Base-by-base conservation (phyloP, 352 stramenopile species). In the Pythium phragmitis region DNA sequence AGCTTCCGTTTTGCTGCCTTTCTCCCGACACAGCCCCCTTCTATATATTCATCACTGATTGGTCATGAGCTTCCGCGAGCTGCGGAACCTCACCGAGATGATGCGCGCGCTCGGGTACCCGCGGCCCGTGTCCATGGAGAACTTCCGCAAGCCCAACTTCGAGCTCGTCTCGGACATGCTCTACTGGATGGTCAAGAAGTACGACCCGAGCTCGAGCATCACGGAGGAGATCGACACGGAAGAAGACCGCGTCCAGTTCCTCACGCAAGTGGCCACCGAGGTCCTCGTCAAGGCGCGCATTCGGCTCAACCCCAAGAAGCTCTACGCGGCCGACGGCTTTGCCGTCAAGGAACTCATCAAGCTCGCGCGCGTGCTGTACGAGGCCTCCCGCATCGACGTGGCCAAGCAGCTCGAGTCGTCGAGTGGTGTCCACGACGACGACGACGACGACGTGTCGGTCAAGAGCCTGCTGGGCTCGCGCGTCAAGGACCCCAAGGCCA, bases 151-250 rank as follows among this genome's bases (percentile, higher is more conserved):
- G 61, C 95, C 94, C n/a, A 98, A 99, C 78, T 99, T 99, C 64
- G 89, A 98, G 72, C 72, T 99, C 21, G 91, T 99, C 13, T 96
- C 96, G 19, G 92, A 98, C 72, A 72, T 98, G 65, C 77, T 98
- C 26, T 98, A 98, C 77, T 99, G 96, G 95, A 97, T 99, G 82
- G 94, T 98, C 43, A 98, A 98, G 62, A 92, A 92, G 63, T 93
- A 92, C 69, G 80, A 94, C 63, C 92, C 91, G 41, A 83, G 75
- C 48, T 91, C 89, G 17, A 93, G 74, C 49, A 69, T 98, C 46
- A 85, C 87, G 17, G 92, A 98, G 63, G 89, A 96, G 67, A 98
- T 98, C 58, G 93, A 98, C 68, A 98, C 92, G 17, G 94, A 98
- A 68, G 83, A 98, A 60, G 94, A 98, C 67, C 84, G 94, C 36